Evolutionary conservation across 352 stramenopile species (phyloP).

Genomic region (Globisporangium yorkense): DNA sequence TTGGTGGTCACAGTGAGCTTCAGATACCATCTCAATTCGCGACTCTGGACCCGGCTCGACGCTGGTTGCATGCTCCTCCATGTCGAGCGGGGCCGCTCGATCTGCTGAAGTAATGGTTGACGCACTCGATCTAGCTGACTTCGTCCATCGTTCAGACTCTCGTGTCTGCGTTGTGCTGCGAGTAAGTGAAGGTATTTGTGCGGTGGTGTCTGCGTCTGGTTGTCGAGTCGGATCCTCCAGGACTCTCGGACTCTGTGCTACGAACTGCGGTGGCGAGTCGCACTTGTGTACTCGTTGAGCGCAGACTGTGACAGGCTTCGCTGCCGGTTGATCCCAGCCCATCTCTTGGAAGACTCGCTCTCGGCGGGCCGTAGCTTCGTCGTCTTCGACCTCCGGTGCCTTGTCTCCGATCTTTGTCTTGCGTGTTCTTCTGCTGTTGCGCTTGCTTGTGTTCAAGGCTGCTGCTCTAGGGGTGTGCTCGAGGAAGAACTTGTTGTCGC

Average conservation of each 20-base stretch:
- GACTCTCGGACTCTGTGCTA: background rate
- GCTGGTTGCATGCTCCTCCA: background rate
- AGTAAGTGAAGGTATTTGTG: background rate
- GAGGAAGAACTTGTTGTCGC: background rate
- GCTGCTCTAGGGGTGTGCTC: background rate
- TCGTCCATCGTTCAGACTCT: background rate
- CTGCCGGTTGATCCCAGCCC: constrained; percentile 1
- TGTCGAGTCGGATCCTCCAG: background rate
- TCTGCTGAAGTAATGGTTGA: background rate
- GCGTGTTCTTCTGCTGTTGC: background rate
- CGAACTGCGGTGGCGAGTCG: background rate
- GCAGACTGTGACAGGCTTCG: too few species aligned
- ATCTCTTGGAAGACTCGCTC: constrained; percentile 11
- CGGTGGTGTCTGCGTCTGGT: background rate
- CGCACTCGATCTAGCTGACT: background rate
- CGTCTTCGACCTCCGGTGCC: background rate
- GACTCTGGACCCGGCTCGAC: too few species aligned
- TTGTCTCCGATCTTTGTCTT: background rate
- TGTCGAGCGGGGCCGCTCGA: background rate
- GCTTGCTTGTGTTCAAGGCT: background rate
- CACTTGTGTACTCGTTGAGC: background rate
- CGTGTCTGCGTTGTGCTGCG: background rate
- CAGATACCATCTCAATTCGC: too few species aligned
- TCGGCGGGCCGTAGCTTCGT: constrained; percentile 1
- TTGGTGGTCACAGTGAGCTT: background rate